A percentile compares a stretch with the other conserved stretches of the same genome.
Conservation (phyloP, 257 asterid species). For the Apocynum venetum region DNA sequence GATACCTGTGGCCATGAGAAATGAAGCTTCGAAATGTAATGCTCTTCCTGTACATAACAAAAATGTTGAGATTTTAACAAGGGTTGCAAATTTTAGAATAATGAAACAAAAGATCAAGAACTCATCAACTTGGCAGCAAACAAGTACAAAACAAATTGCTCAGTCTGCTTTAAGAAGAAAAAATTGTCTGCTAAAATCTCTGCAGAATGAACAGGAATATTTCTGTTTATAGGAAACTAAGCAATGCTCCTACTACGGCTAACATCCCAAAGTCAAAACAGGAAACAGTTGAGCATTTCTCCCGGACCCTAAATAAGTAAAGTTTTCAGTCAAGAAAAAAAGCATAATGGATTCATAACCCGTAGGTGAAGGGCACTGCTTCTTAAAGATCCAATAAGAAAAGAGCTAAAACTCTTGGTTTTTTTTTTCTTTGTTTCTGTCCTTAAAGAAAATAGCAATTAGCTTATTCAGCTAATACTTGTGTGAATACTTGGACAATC, state of each 20-base stretch:
- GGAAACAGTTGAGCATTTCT: neutral
- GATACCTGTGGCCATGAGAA: constrained; percentile 90
- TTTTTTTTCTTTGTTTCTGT: no score
- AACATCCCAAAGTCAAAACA: neutral
- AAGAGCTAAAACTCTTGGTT: neutral
- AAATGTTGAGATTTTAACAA: constrained; percentile 11
- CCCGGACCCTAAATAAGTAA: neutral
- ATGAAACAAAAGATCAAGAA: neutral
- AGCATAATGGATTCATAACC: neutral
- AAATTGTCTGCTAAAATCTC: neutral
- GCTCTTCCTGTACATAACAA: constrained; percentile 71
- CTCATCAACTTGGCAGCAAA: neutral
- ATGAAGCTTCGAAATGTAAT: constrained; percentile 55
- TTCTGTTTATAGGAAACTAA: neutral
- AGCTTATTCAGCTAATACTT: no score
- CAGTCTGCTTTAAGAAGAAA: neutral
- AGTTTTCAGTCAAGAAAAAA: neutral
- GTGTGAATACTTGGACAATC: no score
- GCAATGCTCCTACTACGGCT: neutral
- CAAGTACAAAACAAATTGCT: neutral
- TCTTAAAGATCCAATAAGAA: neutral
- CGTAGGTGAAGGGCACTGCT: neutral
- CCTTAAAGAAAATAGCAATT: no score
- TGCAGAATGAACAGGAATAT: neutral
- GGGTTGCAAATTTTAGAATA: neutral